These are phyloP conservation scores for Malus asiatica DNA, from an alignment of 306 rosid species.

Conservation along the genomic window DNA sequence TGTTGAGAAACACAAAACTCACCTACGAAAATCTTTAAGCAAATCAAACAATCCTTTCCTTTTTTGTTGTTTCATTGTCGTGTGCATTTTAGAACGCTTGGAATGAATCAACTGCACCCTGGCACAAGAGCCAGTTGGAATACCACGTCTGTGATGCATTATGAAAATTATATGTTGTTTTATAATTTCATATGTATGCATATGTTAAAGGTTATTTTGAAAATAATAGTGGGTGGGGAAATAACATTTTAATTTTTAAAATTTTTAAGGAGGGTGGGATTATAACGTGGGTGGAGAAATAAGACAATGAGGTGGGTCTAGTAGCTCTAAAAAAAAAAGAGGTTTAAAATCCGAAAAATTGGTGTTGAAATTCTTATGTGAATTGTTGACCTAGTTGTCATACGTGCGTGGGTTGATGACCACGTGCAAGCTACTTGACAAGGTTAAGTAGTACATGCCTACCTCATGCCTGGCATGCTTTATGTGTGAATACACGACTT, in stretches of 20 bases:
- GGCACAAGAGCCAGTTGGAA: slow-evolving; percentile 33
- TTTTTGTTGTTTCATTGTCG: slow-evolving; percentile 70
- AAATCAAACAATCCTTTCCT: slow-evolving; percentile 48
- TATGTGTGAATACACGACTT: background rate
- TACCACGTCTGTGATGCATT: background rate
- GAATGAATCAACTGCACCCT: slow-evolving; percentile 59
- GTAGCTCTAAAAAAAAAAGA: background rate
- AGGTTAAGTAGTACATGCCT: background rate
- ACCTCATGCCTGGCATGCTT: background rate
- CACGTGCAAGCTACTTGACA: background rate
- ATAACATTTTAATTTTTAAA: too few species aligned
- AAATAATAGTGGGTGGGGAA: too few species aligned
- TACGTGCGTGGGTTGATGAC: background rate
- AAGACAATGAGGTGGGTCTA: too few species aligned
- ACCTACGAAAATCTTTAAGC: slow-evolving; percentile 52
- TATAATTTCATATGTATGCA: too few species aligned
- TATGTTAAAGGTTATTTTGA: too few species aligned
- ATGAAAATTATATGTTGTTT: too few species aligned
- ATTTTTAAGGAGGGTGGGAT: too few species aligned
- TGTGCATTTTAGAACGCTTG: slow-evolving; percentile 61
- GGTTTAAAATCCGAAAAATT: background rate
- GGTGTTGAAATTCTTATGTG: background rate
- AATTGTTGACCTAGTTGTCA: background rate
- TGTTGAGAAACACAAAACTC: slow-evolving; percentile 21
- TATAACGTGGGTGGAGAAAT: too few species aligned